Base-by-base conservation (phyloP, 257 asterid genomes). In the Agastache rugosa region DNA sequence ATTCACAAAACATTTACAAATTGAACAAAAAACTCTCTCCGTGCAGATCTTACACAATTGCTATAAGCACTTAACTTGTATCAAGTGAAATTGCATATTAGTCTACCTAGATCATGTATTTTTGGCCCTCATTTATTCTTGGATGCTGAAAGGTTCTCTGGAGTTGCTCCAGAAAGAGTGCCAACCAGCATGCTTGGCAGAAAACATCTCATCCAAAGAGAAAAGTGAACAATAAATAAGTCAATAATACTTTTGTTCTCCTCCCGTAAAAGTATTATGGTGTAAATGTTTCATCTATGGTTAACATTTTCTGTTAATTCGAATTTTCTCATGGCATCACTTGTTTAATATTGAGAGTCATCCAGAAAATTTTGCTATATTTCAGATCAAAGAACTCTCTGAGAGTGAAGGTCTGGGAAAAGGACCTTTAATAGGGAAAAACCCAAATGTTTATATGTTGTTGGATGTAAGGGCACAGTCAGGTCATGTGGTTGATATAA, bases 371-470 rank as follows among this genome's bases (percentile, higher is more conserved):
- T n/a, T n/a, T n/a, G n/a, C n/a, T n/a, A n/a, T n/a, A n/a, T n/a
- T n/a, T n/a, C n/a, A n/a, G 31, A 54, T 54, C 31, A 54, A 20
- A 53, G 29, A 54, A 54, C 61, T 20, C 61, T 54, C 59, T 51
- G 27, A 17, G 16, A 54, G 61, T 54, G 31, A 54, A 6, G 20
- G 16, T 54, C 9, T 53, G 23, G 60, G 15, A 8, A 53, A 53
- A 53, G 29, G 12, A n/a, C 4, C 4, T 29, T 1, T 29, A 1
- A 29, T 29, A 29, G 34, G 34, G 34, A 3, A 29, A 29, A 29
- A 29, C 34, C 0, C 3, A 29, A 29, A 29, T 1, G 3, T 29
- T 29, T 29, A 29, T 29, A 1, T 29, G 34, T 29, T 29, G 34
- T 29, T 29, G 34, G 31, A 54, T 54, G 31, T 54, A 54, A 54